Evolutionary conservation across 768 basidiomycete species (phyloP).

Genomic region (Tylopilus rubrobrunneus): DNA sequence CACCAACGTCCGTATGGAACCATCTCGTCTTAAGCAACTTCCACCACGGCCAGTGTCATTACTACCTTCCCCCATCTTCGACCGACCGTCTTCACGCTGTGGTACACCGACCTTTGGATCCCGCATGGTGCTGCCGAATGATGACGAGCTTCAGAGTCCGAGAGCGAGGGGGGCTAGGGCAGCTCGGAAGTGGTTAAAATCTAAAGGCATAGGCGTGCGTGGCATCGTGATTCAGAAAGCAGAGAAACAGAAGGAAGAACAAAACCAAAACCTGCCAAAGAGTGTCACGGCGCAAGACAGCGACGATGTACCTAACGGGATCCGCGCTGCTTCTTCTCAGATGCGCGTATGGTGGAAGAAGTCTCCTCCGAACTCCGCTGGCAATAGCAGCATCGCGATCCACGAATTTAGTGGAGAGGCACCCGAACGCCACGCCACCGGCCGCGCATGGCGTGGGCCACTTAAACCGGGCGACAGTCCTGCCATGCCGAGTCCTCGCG

Average conservation of each 20-base stretch:
- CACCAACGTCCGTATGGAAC: neutral
- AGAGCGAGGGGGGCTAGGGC: constrained; percentile 10
- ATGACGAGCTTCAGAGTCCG: constrained; percentile 21
- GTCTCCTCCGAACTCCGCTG: constrained; percentile 11
- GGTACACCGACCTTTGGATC: constrained; percentile 65
- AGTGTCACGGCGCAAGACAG: neutral
- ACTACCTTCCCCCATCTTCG: constrained; percentile 30
- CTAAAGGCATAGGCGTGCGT: constrained; percentile 28
- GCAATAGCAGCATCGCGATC: constrained; percentile 7
- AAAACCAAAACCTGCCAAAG: constrained; percentile 1
- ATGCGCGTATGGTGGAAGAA: constrained; percentile 32
- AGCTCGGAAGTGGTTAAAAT: constrained; percentile 28
- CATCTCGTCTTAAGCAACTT: constrained; percentile 7
- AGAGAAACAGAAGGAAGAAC: constrained; percentile 21
- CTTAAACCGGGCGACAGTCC: constrained; percentile 9
- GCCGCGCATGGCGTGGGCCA: constrained; percentile 11
- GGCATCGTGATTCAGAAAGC: constrained; percentile 18
- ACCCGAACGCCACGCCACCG: neutral
- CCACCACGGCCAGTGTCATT: constrained; percentile 7
- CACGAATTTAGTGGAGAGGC: constrained; percentile 10
- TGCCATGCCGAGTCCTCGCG: constrained; percentile 20
- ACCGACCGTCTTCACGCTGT: constrained; percentile 49
- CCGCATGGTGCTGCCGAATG: constrained; percentile 29
- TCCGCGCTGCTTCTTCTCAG: constrained; percentile 12
- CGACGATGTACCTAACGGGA: constrained; percentile 3